Conservation (phyloP, 768 basidiomycete genomes). For the Mycena haematopus region DNA sequence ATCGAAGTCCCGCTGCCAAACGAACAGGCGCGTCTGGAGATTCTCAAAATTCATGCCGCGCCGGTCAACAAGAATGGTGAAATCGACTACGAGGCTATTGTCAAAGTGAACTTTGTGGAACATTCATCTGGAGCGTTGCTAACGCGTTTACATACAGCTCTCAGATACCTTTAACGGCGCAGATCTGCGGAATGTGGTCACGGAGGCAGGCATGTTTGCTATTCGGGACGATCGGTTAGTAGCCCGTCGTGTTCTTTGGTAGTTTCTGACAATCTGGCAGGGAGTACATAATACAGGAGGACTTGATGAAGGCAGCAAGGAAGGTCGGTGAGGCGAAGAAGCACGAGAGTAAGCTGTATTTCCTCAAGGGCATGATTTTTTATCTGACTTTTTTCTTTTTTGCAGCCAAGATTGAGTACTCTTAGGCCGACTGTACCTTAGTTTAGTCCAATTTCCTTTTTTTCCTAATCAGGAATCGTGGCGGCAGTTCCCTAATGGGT, state of each 20-base stretch:
- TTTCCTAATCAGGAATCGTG: background rate
- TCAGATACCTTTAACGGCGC: conserved; percentile 96
- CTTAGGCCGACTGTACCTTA: conserved; percentile 29
- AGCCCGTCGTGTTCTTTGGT: background rate
- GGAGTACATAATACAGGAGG: conserved; percentile 92
- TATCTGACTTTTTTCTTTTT: conserved; percentile 14
- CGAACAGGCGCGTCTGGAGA: conserved; percentile 94
- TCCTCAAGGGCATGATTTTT: background rate
- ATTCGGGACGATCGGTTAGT: conserved; percentile 91
- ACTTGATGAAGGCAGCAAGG: conserved; percentile 93
- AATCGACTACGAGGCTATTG: conserved; percentile 97
- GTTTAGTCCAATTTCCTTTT: background rate
- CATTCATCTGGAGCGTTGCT: conserved; percentile 6
- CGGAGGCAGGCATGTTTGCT: conserved; percentile 98
- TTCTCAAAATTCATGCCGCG: conserved; percentile 94
- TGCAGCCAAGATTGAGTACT: conserved; percentile 62
- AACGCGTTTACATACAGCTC: conserved; percentile 55
- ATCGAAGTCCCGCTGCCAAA: conserved; percentile 98
- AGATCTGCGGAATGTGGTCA: conserved; percentile 93
- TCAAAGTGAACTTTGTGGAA: conserved; percentile 65
- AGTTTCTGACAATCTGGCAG: conserved; percentile 42
- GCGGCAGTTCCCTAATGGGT: conserved; percentile 4
- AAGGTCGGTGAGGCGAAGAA: conserved; percentile 98
- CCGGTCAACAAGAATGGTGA: conserved; percentile 95
- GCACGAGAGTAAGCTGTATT: conserved; percentile 81